These are phyloP conservation scores for Calonectria hongkongensis DNA, from an alignment of 2,329 filamentous ascomycete species.

Conservation along the genomic window DNA sequence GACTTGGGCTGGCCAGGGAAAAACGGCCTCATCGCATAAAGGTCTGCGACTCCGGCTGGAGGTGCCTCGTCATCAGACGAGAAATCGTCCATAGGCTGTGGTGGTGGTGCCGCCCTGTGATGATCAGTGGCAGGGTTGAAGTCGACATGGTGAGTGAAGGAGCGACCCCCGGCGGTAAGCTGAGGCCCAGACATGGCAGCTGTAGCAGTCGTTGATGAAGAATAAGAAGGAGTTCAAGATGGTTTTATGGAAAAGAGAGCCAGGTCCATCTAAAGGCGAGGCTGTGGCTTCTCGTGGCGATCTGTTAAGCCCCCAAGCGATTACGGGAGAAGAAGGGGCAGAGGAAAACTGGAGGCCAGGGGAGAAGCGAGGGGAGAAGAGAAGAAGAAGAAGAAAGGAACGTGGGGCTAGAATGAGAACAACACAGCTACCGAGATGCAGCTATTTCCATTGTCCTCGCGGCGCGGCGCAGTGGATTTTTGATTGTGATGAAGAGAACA, in stretches of 20 bases:
- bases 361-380: not conserved
- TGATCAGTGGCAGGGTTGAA: conserved; percentile 48
- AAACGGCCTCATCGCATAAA: conserved; percentile 57
- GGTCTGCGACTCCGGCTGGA: conserved; percentile 52
- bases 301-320: not conserved
- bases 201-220: conserved; percentile 30
- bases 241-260: conserved; percentile 26
- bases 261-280: not conserved
- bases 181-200: conserved; percentile 42
- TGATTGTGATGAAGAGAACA: conserved; percentile 55
- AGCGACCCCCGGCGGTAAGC: conserved; percentile 28
- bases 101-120: conserved; percentile 39
- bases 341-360: not conserved
- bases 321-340: not conserved
- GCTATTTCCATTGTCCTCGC: conserved; percentile 48
- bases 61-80: conserved; percentile 39
- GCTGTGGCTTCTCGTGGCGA: conserved; percentile 1
- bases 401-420: conserved; percentile 23
- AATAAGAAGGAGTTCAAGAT: conserved; percentile 41
- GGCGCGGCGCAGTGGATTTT: conserved; percentile 47
- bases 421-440: conserved; percentile 26
- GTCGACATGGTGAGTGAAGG: conserved; percentile 38
- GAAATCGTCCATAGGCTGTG: conserved; percentile 41
- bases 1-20: conserved; percentile 72
- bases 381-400: conserved; percentile 8